Evolutionary conservation across 768 basidiomycete species (phyloP).

Genomic region (Leccinum fibrillosum): DNA sequence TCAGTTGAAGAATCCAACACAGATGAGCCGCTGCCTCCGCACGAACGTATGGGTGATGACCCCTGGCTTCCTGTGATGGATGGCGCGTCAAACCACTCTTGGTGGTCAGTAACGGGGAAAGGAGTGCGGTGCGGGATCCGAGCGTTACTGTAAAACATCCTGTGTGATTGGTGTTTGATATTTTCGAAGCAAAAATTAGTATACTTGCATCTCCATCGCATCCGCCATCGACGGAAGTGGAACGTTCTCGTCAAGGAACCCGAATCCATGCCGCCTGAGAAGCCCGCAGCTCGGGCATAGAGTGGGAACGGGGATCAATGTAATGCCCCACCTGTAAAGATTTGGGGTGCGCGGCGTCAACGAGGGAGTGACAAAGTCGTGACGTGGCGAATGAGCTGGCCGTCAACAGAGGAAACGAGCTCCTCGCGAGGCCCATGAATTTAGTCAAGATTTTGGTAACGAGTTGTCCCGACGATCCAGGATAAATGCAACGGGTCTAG

Average conservation of each 20-base stretch:
- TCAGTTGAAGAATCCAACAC: background rate
- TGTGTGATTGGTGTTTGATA: slow-evolving; percentile 2
- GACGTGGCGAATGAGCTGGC: background rate
- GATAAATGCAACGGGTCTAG: background rate
- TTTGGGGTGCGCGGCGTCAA: slow-evolving; percentile 3
- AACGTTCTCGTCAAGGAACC: slow-evolving; percentile 7
- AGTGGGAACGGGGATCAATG: slow-evolving; percentile 14
- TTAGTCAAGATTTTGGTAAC: background rate
- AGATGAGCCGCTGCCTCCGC: slow-evolving; percentile 5
- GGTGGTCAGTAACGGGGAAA: background rate
- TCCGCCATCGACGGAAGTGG: slow-evolving; percentile 28
- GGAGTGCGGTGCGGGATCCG: background rate
- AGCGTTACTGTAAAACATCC: background rate
- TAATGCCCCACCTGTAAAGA: slow-evolving; percentile 5
- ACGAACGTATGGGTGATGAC: background rate
- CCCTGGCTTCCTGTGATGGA: background rate
- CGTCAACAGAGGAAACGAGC: background rate
- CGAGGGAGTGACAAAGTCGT: background rate
- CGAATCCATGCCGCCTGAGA: slow-evolving; percentile 5
- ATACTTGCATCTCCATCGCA: slow-evolving; percentile 15
- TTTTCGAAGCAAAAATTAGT: background rate
- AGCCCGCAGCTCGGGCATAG: slow-evolving; percentile 18
- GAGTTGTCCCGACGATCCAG: background rate
- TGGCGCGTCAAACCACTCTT: background rate
- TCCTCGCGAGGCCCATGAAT: background rate